A percentile compares a stretch with the other conserved stretches of the same genome.
Conservation (phyloP, 169 alveolate species). For the Cryptosporidium baileyi region DNA sequence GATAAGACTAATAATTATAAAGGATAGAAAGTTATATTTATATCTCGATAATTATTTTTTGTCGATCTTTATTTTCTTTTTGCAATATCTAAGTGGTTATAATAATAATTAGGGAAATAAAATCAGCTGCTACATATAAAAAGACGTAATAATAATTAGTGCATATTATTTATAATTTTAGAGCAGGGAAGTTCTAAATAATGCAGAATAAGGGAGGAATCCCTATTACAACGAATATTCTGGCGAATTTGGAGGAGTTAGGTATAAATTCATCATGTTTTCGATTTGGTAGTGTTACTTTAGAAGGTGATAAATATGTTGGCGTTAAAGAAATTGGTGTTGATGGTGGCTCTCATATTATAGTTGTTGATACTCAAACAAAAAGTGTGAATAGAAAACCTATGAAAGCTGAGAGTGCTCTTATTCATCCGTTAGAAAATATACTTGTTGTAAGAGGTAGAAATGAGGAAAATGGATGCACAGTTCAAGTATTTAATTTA, state of each 20-base stretch:
- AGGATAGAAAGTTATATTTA: neutral
- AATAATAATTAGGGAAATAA: no score
- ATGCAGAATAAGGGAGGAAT: conserved; percentile 72
- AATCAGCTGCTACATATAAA: no score
- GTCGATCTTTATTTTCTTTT: no score
- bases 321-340: conserved; percentile 87
- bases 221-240: conserved; percentile 75
- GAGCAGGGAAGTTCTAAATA: neutral
- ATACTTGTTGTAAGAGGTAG: conserved; percentile 93
- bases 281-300: conserved; percentile 85
- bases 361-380: conserved; percentile 85
- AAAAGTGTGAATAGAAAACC: conserved; percentile 89
- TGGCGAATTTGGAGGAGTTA: conserved; percentile 78
- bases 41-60: neutral
- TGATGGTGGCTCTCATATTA: conserved; percentile 84
- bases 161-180: neutral
- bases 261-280: conserved; percentile 87
- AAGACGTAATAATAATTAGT: no score
- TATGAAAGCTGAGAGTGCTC: conserved; percentile 95
- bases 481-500: conserved; percentile 91
- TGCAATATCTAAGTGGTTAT: no score
- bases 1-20: neutral
- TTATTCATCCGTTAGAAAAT: conserved; percentile 93
- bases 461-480: conserved; percentile 73
- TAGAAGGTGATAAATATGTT: conserved; percentile 91